phyloP scores from a whole-genome alignment of 1,139 yeast genomes.

The Geotrichum candidum region DNA sequence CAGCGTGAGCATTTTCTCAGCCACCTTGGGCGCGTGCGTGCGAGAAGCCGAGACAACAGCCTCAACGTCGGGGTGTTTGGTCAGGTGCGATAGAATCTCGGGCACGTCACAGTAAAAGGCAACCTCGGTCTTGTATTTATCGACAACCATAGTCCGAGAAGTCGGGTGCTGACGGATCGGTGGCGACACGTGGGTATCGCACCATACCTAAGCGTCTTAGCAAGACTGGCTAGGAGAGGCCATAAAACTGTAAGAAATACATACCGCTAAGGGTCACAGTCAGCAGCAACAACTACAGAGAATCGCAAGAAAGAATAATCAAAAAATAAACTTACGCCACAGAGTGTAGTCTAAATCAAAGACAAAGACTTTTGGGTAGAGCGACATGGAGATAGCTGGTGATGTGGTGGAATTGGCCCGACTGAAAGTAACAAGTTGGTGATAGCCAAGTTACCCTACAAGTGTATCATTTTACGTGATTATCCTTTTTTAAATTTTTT shows the following conservation, averaged over 20 bases:
- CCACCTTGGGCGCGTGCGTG: slow-evolving; percentile 59
- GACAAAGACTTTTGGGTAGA: slow-evolving; percentile 56
- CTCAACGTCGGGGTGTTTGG: slow-evolving; percentile 41
- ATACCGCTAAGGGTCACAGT: slow-evolving; percentile 18
- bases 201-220: slow-evolving; percentile 40
- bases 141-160: slow-evolving; percentile 35
- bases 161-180: slow-evolving; percentile 40
- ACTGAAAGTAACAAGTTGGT: neutral
- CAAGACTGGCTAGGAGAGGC: neutral
- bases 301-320: slow-evolving; percentile 13
- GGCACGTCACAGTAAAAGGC: slow-evolving; percentile 58
- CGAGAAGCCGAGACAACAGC: slow-evolving; percentile 60
- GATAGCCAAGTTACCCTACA: no score
- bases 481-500: no score
- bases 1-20: slow-evolving; percentile 47
- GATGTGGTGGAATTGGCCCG: neutral
- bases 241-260: slow-evolving; percentile 2
- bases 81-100: slow-evolving; percentile 41
- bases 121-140: slow-evolving; percentile 45
- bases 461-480: no score
- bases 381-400: neutral
- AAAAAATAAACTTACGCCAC: slow-evolving; percentile 54
- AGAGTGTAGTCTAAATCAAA: slow-evolving; percentile 73
- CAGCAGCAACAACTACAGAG: neutral
- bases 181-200: slow-evolving; percentile 61